Conservation (phyloP, 176 grass and related monocot species). For the Oryza longistaminata region DNA sequence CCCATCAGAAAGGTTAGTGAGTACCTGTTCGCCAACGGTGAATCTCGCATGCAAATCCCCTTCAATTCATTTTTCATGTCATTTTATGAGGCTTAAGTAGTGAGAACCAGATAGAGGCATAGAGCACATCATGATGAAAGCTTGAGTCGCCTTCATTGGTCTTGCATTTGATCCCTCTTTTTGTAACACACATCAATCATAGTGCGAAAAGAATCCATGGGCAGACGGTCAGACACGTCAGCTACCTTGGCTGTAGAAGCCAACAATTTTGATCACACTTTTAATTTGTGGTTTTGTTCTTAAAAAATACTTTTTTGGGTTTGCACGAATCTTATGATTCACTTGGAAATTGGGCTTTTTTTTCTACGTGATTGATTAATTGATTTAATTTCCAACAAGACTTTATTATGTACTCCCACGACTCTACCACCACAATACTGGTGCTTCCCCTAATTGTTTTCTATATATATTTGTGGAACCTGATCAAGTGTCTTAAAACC, state of each 20-base stretch:
- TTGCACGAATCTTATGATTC: neutral
- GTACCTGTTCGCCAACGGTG: neutral
- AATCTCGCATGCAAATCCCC: slow-evolving; percentile 7
- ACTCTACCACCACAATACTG: too few species aligned
- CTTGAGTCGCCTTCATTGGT: slow-evolving; percentile 19
- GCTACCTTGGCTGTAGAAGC: neutral
- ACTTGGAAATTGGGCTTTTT: neutral
- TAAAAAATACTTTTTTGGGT: neutral
- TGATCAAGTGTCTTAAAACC: neutral
- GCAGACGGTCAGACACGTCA: too few species aligned
- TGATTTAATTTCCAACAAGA: neutral
- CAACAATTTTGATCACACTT: neutral
- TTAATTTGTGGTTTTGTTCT: neutral
- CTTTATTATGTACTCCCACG: too few species aligned
- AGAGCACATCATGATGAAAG: neutral
- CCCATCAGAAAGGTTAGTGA: neutral
- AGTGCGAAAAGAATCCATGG: neutral
- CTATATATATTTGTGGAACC: neutral
- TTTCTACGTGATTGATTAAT: too few species aligned
- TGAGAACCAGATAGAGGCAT: too few species aligned
- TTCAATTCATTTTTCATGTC: neutral
- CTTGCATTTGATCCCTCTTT: slow-evolving; percentile 17
- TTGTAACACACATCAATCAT: neutral
- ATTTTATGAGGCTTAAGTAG: neutral
- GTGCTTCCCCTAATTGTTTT: too few species aligned